Evolutionary conservation across 371 early-diverging fungal genomes (phyloP), one percentile per base, ranked within the genome.

Genomic region (Mucor lusitanicus): DNA sequence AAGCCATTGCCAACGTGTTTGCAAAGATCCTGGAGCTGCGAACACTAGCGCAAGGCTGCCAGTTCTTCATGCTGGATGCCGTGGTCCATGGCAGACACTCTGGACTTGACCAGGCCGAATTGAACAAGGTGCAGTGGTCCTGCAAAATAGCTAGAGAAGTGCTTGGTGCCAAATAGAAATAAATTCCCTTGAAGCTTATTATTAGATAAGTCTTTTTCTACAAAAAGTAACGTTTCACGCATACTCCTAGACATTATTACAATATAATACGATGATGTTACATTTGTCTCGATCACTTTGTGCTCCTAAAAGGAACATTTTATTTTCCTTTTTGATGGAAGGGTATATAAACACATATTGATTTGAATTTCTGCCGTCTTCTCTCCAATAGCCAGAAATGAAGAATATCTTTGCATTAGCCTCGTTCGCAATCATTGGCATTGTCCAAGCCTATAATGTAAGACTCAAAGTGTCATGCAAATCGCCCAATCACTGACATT

Each of bases 31-130:
- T 81, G 0, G 79, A 83, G 23, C 78, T 87, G 64, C 88, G 88
- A 25, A 85, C 88, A 6, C 73, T 93, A 72, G 85, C 90, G 27
- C 90, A 92, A 56, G 93, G 93, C 15, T 84, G 90, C 64, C 71
- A 88, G 57, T 91, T 91, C 65, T 92, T 91, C 79, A 74, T 91
- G 72, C 82, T 90, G 35, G 87, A 88, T 63, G 85, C 89, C 63
- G 87, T 91, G 5, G 61, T 73, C n/a, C 68, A 64, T 37, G 74
- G 69, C 9, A 66, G 65, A 40, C 64, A 72, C 48, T 61, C 75
- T 32, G 74, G 77, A 8, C 64, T 72, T 17, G 74, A 71, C 19
- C 85, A 85, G 12, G 77, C 77, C 9, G 86, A 85, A 48, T 73
- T 80, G 68, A 85, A 87, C 25, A 74, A 81, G 12, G 76, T 92